Evolutionary conservation across 2,329 filamentous ascomycete genomes (phyloP), one percentile per base, ranked within the genome.

Genomic region (Venturia oleaginea): DNA sequence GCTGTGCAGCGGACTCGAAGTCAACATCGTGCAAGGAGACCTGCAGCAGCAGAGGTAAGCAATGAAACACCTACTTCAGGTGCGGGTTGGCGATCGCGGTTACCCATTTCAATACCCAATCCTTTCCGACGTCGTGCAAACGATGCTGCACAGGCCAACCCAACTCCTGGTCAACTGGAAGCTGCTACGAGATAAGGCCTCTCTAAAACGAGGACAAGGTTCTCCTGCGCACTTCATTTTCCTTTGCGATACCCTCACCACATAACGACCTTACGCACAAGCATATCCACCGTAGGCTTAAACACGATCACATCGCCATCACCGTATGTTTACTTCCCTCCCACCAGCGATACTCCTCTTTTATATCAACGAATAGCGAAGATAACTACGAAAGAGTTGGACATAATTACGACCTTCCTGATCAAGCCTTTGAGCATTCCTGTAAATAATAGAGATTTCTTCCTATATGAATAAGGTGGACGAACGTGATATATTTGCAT

Each of bases 161-260:
- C 72, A 32, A 75, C 73, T 3, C 73, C 73, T n/a, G 68, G 67
- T 48, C 73, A 75, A 67, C 73, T 75, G 54, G 73, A 75, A 66
- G 72, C 73, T 59, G 73, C 42, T n/a, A 38, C 40, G 32, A 62
- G 61, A 62, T 62, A 24, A 62, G 27, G 30, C 1, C n/a, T 57
- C n/a, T n/a, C 17, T n/a, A 15, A 30, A 34, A 34, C 5, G 13
- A 57, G 27, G 19, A 57, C 51, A 57, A 34, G 73, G 1, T 69
- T 72, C 19, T 73, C 67, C 24, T 70, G 70, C n/a, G 64, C 4
- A 68, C 69, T 38, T 76, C 72, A 0, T 73, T 72, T 62, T 78
- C 76, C 27, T 71, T 67, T 4, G 78, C 75, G 60, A 75, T 71
- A 3, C 79, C 72, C 65, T 78, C 77, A 79, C 30, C 15, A 34